Evolutionary conservation across 306 rosid genomes (phyloP).

Genomic region (Acmispon strigosus): DNA sequence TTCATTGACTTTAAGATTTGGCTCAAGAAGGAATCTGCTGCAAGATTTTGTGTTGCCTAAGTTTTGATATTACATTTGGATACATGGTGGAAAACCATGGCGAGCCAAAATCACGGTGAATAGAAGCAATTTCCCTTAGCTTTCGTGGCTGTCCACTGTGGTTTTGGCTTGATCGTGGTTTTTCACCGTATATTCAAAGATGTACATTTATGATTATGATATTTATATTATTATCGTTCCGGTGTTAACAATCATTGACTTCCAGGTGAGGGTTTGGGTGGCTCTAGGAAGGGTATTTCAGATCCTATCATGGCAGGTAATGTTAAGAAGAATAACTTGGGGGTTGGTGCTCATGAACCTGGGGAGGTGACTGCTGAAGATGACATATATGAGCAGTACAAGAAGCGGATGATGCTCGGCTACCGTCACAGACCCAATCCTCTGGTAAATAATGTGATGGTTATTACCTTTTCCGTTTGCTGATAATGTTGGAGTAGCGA

Average conservation of each 20-base stretch:
- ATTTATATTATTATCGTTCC: neutral
- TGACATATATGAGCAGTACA: constrained; percentile 95
- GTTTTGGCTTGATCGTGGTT: too few species aligned
- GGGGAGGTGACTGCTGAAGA: constrained; percentile 92
- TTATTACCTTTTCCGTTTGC: neutral
- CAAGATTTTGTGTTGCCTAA: neutral
- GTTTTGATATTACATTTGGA: neutral
- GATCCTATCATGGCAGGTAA: constrained; percentile 91
- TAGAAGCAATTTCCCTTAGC: neutral
- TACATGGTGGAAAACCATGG: too few species aligned
- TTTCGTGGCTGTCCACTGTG: neutral
- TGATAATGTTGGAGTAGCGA: neutral
- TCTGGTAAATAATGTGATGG: constrained; percentile 43
- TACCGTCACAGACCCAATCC: constrained; percentile 96
- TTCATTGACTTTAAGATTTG: neutral
- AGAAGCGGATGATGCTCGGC: constrained; percentile 99
- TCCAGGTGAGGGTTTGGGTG: constrained; percentile 94
- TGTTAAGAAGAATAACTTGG: constrained; percentile 86
- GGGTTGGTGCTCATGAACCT: constrained; percentile 92
- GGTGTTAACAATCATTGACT: constrained; percentile 16
- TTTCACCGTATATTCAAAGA: too few species aligned
- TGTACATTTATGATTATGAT: neutral
- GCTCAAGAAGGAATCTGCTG: neutral
- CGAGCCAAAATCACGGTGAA: too few species aligned
- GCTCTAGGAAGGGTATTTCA: constrained; percentile 82